phyloP scores from a whole-genome alignment of 2,329 filamentous ascomycete species.

The Daldinia sp. region DNA sequence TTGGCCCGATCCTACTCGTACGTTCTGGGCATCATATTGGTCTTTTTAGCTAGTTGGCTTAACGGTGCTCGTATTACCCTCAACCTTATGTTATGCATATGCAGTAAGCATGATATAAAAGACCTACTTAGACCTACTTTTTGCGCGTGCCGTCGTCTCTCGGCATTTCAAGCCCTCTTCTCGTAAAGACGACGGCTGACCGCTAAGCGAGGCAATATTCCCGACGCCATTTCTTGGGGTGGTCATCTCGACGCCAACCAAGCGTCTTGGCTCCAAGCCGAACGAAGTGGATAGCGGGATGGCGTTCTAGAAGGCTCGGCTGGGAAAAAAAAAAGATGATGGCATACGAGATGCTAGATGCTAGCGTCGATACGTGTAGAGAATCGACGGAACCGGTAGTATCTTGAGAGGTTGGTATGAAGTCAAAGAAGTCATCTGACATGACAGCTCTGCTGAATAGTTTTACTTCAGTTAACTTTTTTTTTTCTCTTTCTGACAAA shows the following conservation, averaged over 20 bases:
- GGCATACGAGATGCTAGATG: constrained; percentile 6
- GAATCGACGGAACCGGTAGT: neutral
- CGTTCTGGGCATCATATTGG: neutral
- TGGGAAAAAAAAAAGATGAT: constrained; percentile 1
- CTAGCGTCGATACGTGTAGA: constrained; percentile 3
- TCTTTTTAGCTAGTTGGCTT: neutral
- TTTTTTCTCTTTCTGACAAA: constrained; percentile 3
- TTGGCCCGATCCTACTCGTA: constrained; percentile 1
- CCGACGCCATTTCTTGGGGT: constrained; percentile 7
- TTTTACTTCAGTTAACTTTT: neutral
- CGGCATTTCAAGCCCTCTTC: neutral
- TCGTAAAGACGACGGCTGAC: neutral
- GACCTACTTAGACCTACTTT: neutral
- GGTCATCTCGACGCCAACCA: neutral
- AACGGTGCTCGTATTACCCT: constrained; percentile 2
- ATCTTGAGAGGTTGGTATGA: neutral
- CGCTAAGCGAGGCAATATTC: constrained; percentile 4
- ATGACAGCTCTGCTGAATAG: neutral
- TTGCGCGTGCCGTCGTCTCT: neutral
- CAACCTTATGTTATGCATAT: neutral
- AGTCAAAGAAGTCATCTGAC: constrained; percentile 37
- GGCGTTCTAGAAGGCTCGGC: constrained; percentile 13
- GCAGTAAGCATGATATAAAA: constrained; percentile 2
- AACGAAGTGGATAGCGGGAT: constrained; percentile 17
- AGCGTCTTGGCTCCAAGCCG: constrained; percentile 2